A percentile compares a stretch with the other conserved stretches of the same genome.
Conservation (phyloP, 2,329 filamentous ascomycete species). For the Epichloe sp. region DNA sequence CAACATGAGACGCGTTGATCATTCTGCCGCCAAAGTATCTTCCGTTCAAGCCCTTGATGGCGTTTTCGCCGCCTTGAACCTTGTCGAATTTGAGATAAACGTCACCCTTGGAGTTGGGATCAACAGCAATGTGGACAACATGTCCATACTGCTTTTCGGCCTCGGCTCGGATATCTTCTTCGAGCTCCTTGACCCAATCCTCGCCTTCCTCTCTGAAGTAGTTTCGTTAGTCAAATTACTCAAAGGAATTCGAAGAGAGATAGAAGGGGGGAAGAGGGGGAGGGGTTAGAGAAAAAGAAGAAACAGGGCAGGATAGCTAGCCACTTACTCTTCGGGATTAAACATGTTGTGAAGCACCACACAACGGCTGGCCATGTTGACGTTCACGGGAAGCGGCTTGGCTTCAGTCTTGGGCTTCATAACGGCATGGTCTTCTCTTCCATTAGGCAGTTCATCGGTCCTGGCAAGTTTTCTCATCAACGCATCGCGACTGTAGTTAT, state of each 20-base stretch:
- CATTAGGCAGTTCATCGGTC: slow-evolving; percentile 65
- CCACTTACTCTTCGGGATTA: slow-evolving; percentile 72
- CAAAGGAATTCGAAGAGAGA: background rate
- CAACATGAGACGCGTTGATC: slow-evolving; percentile 90
- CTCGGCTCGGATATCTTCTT: slow-evolving; percentile 85
- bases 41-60: slow-evolving; percentile 94
- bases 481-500: slow-evolving; percentile 95
- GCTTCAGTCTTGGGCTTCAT: slow-evolving; percentile 67
- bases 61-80: slow-evolving; percentile 89
- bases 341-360: slow-evolving; percentile 95
- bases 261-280: background rate
- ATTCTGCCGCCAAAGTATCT: slow-evolving; percentile 87
- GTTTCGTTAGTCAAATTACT: slow-evolving; percentile 20
- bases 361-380: slow-evolving; percentile 87
- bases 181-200: slow-evolving; percentile 81
- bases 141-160: slow-evolving; percentile 93
- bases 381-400: slow-evolving; percentile 69
- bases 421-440: slow-evolving; percentile 56
- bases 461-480: slow-evolving; percentile 97
- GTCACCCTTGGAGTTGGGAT: slow-evolving; percentile 87
- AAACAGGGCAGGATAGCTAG: background rate
- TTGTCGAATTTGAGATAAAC: slow-evolving; percentile 98
- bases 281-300: background rate
- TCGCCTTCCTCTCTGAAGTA: slow-evolving; percentile 64
- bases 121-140: slow-evolving; percentile 92